Evolutionary conservation across 208 protist genomes (phyloP).

Genomic region (Trypanosoma cruzi): DNA sequence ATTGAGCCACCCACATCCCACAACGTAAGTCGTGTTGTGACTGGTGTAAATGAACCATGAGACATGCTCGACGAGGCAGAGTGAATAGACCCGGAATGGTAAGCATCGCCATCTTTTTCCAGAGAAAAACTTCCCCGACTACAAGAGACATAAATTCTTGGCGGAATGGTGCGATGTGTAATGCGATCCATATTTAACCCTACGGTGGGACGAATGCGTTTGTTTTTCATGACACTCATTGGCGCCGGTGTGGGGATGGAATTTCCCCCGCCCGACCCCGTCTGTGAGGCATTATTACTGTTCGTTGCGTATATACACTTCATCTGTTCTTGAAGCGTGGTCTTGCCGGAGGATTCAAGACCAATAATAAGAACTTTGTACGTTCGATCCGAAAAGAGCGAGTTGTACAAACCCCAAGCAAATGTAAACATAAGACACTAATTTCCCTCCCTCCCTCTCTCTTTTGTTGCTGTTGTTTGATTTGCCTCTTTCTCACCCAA

Average conservation of each 20-base stretch:
- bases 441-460: not conserved
- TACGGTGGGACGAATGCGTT: slow-evolving; percentile 97
- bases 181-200: slow-evolving; percentile 97
- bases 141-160: slow-evolving; percentile 24
- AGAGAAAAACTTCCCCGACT: slow-evolving; percentile 6
- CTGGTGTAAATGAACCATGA: slow-evolving; percentile 7
- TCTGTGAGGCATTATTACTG: slow-evolving; percentile 1
- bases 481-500: not conserved
- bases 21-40: slow-evolving; percentile 64
- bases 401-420: slow-evolving; percentile 55
- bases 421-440: slow-evolving; percentile 57
- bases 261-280: not conserved
- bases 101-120: not conserved
- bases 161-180: slow-evolving; percentile 65
- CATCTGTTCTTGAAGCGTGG: slow-evolving; percentile 98
- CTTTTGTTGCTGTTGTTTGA: not conserved
- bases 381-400: slow-evolving; percentile 80
- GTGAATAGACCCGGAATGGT: not conserved
- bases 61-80: not conserved
- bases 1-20: slow-evolving; percentile 98
- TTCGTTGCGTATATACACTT: slow-evolving; percentile 81
- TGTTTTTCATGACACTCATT: slow-evolving; percentile 34
- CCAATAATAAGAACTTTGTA: slow-evolving; percentile 95
- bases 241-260: slow-evolving; percentile 30
- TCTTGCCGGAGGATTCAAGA: slow-evolving; percentile 97